Evolutionary conservation across 1,284 basidiomycete species (phyloP).

Genomic region (Ceratobasidium sp.): DNA sequence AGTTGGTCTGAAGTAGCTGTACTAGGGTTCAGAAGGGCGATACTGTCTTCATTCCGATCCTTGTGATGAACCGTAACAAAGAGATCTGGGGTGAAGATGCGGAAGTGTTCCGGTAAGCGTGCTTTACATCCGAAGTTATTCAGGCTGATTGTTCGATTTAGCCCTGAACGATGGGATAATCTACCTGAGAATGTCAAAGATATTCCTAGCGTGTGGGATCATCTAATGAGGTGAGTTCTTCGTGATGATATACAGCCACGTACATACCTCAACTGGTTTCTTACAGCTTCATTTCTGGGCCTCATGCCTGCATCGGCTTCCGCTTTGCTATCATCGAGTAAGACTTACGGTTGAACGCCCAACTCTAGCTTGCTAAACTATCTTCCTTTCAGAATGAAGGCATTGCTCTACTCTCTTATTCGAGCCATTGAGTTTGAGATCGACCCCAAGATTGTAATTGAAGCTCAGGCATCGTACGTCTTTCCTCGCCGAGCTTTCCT

Average conservation of each 20-base stretch:
- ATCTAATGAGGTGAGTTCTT: conserved; percentile 68
- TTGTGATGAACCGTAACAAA: conserved; percentile 41
- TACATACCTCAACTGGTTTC: neutral
- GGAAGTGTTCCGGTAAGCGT: conserved; percentile 44
- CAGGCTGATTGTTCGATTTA: conserved; percentile 49
- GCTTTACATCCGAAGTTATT: neutral
- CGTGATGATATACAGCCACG: neutral
- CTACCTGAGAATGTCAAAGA: conserved; percentile 61
- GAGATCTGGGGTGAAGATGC: conserved; percentile 47
- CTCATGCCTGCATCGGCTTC: conserved; percentile 72
- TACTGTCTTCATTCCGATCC: conserved; percentile 33
- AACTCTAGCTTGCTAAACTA: neutral
- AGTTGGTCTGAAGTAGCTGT: neutral
- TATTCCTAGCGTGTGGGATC: conserved; percentile 71
- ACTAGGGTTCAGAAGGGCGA: conserved; percentile 37
- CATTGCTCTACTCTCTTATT: conserved; percentile 23
- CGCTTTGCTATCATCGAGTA: conserved; percentile 77
- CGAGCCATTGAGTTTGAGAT: conserved; percentile 40
- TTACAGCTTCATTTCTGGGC: conserved; percentile 52
- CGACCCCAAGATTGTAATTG: conserved; percentile 31
- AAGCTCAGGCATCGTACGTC: conserved; percentile 22
- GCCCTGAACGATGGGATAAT: conserved; percentile 71
- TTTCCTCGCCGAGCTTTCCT: neutral
- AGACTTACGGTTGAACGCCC: conserved; percentile 47
- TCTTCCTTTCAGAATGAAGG: conserved; percentile 16